Evolutionary conservation across 2,329 filamentous ascomycete genomes (phyloP).

Genomic region (Emmonsiellopsis sp.): DNA sequence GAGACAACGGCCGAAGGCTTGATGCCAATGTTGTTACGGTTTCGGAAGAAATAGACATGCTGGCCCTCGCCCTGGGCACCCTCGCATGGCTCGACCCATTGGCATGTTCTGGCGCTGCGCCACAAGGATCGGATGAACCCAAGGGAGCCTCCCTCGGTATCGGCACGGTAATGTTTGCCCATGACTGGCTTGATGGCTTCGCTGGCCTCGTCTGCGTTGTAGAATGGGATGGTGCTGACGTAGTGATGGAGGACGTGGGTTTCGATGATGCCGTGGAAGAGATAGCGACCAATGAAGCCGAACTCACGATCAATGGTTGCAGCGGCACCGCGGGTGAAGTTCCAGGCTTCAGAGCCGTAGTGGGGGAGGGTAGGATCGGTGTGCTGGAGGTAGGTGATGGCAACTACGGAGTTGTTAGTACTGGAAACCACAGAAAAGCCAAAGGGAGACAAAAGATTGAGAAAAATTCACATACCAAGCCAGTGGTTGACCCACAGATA

Average conservation of each 20-base stretch:
- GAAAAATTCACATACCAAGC: constrained; percentile 61
- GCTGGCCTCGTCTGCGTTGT: constrained; percentile 86
- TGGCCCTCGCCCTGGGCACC: constrained; percentile 71
- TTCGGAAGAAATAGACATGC: constrained; percentile 88
- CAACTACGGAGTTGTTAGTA: constrained; percentile 48
- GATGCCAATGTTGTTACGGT: constrained; percentile 72
- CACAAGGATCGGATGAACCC: constrained; percentile 83
- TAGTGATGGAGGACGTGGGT: constrained; percentile 98
- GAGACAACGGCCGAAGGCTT: constrained; percentile 3
- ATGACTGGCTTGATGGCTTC: constrained; percentile 93
- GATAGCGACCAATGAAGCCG: constrained; percentile 81
- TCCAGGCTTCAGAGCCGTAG: constrained; percentile 81
- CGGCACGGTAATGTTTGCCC: constrained; percentile 87
- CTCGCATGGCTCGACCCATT: constrained; percentile 92
- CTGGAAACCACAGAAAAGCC: neutral
- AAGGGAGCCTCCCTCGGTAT: constrained; percentile 63
- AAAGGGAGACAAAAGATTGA: neutral
- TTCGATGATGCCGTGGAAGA: constrained; percentile 94
- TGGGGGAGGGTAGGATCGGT: constrained; percentile 90
- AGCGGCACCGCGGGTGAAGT: constrained; percentile 83
- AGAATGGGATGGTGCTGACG: constrained; percentile 91
- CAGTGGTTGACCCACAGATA: constrained; percentile 99
- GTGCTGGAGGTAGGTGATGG: constrained; percentile 96
- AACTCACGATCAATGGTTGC: constrained; percentile 97
- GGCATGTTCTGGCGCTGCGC: constrained; percentile 74